phyloP scores from a whole-genome alignment of 176 grass and related monocot genomes.

The Rhipidocladum racemiflorum region DNA sequence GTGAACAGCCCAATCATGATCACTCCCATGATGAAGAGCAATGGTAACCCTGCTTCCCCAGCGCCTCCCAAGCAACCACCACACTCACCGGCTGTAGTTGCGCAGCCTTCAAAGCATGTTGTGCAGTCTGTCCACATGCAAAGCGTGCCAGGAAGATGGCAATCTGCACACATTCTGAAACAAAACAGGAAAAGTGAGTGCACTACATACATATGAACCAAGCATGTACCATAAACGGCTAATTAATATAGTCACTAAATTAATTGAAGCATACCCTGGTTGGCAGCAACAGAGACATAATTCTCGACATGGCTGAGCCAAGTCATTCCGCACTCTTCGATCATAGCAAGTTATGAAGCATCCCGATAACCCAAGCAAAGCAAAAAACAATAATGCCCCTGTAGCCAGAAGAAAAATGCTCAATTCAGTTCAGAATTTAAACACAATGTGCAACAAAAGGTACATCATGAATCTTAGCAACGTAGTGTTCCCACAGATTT shows the following conservation, averaged over 20 bases:
- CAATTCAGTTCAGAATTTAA: conserved; percentile 15
- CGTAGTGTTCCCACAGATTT: background rate
- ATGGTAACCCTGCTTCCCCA: conserved; percentile 65
- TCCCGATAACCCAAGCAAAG: conserved; percentile 86
- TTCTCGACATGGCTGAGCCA: conserved; percentile 94
- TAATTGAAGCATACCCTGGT: conserved; percentile 64
- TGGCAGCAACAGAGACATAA: conserved; percentile 98
- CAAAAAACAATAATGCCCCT: conserved; percentile 95
- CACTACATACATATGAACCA: background rate
- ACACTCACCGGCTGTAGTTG: conserved; percentile 73
- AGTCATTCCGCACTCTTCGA: conserved; percentile 80
- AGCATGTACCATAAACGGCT: background rate
- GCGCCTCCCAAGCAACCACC: conserved; percentile 87
- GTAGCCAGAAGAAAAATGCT: conserved; percentile 20
- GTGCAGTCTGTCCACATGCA: conserved; percentile 96
- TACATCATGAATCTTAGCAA: conserved; percentile 2
- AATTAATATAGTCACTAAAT: background rate
- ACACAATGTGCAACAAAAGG: background rate
- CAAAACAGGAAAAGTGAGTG: conserved; percentile 1
- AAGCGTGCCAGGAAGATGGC: conserved; percentile 79
- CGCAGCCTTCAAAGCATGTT: conserved; percentile 86
- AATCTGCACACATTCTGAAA: conserved; percentile 89
- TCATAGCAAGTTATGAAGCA: conserved; percentile 99
- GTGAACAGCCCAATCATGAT: conserved; percentile 67
- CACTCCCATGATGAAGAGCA: conserved; percentile 83